These are phyloP conservation scores for Paecilomyces formosus DNA, from an alignment of 2,329 filamentous ascomycete genomes.

Conservation along the genomic window DNA sequence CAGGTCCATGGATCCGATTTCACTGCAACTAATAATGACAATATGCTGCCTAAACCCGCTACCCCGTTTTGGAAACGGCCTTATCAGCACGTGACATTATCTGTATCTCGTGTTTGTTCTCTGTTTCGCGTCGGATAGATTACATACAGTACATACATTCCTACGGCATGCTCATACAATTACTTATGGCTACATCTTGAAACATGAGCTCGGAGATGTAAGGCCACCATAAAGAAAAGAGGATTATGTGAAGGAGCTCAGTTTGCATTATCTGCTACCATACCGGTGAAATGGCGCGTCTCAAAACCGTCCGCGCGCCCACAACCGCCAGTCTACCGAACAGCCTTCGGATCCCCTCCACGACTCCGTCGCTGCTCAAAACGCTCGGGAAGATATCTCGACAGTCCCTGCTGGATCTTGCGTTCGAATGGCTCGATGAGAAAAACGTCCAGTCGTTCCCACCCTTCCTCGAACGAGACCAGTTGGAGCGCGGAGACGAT, in stretches of 20 bases:
- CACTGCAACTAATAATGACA: too few relatives aligned
- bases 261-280: not conserved
- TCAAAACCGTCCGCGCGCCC: conserved; percentile 45
- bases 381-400: conserved; percentile 64
- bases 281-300: conserved; percentile 21
- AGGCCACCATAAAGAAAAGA: not conserved
- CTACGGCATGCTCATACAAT: not conserved
- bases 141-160: not conserved
- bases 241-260: not conserved
- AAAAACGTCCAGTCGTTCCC: conserved; percentile 52
- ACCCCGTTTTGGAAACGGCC: not conserved
- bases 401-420: conserved; percentile 62
- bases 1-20: too few relatives aligned
- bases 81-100: not conserved
- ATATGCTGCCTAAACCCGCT: too few relatives aligned
- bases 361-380: conserved; percentile 58
- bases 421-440: conserved; percentile 69
- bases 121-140: not conserved
- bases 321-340: conserved; percentile 66
- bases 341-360: conserved; percentile 58
- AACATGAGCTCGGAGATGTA: not conserved
- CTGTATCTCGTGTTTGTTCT: not conserved
- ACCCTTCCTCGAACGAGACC: conserved; percentile 51
- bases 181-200: not conserved
- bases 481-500: conserved; percentile 45